Evolutionary conservation across 495 filamentous ascomycete species (phyloP), one percentile per base, ranked within the genome.

Genomic region (Lasiosphaeria ovina): DNA sequence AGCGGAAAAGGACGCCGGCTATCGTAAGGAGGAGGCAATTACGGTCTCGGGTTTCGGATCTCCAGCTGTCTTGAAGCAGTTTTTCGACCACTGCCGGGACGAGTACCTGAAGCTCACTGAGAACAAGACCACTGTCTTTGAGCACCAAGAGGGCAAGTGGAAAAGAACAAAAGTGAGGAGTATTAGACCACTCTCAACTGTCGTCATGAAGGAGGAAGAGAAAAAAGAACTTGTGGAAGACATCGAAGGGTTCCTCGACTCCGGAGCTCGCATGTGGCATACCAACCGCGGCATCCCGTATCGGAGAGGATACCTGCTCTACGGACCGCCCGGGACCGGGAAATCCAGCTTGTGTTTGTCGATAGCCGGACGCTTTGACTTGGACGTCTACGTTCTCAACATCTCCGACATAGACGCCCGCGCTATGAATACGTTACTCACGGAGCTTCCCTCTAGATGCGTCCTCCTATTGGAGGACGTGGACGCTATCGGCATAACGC

Each of bases 211-310:
- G 8, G 38, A 42, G 12, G 8, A 42, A 42, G 38, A 32, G 48
- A 17, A 8, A 10, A 51, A 42, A 42, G 12, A 42, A 12, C 8
- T 42, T 42, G 8, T 42, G 38, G 38, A 42, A 7, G 38, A 42
- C 12, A 42, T 42, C 38, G 12, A 42, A 7, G 12, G 12, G 38
- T 42, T 8, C 38, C 38, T 42, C 12, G 8, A 3, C 38, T 12
- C 38, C 38, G 38, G 12, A 12, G 38, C 3, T 72, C 75, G 42
- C 8, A 7, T 7, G 8, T 42, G 38, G 38, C 12, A 42, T 42
- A 3, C 12, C 38, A 42, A 42, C 38, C 7, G 38, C 7, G 38
- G 38, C 3, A 42, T 42, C 38, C 38, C 38, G 8, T 7, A 8
- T 42, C 38, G 38, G 8, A 42, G 38, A 42, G 3, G 38, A 7